These are phyloP conservation scores for Globisporangium abappressorium DNA, from an alignment of 352 stramenopile species.

Conservation along the genomic window DNA sequence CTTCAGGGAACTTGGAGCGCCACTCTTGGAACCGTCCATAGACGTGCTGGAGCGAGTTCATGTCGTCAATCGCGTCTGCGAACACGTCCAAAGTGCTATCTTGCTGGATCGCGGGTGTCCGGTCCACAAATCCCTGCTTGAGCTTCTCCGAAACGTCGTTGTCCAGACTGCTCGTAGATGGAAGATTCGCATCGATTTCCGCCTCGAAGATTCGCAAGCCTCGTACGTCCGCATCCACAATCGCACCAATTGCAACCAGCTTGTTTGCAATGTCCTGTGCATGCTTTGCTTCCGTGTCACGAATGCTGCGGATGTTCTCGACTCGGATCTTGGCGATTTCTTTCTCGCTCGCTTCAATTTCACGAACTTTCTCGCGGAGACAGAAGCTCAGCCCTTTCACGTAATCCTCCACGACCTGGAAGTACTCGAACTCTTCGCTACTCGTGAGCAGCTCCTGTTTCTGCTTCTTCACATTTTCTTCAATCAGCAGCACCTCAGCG, in stretches of 20 bases:
- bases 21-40: constrained; percentile 67
- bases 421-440: constrained; percentile 78
- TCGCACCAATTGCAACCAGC: not conserved
- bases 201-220: constrained; percentile 10
- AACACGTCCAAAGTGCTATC: constrained; percentile 34
- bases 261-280: constrained; percentile 1
- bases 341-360: constrained; percentile 48
- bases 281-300: not conserved
- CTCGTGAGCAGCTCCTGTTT: constrained; percentile 43
- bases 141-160: constrained; percentile 5
- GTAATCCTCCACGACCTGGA: constrained; percentile 72
- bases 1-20: constrained; percentile 63
- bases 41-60: constrained; percentile 59
- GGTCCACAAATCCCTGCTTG: constrained; percentile 27
- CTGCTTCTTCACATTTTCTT: constrained; percentile 42
- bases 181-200: not conserved
- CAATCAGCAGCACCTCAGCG: constrained; percentile 40
- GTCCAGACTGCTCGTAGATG: constrained; percentile 1
- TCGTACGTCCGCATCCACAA: not conserved
- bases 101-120: constrained; percentile 1
- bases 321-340: constrained; percentile 24
- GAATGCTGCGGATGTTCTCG: constrained; percentile 14
- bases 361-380: constrained; percentile 55
- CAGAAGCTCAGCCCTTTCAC: constrained; percentile 75
- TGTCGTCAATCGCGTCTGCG: constrained; percentile 63